phyloP scores from a whole-genome alignment of 2,329 filamentous ascomycete genomes.

The Furcasterigmium sp. region DNA sequence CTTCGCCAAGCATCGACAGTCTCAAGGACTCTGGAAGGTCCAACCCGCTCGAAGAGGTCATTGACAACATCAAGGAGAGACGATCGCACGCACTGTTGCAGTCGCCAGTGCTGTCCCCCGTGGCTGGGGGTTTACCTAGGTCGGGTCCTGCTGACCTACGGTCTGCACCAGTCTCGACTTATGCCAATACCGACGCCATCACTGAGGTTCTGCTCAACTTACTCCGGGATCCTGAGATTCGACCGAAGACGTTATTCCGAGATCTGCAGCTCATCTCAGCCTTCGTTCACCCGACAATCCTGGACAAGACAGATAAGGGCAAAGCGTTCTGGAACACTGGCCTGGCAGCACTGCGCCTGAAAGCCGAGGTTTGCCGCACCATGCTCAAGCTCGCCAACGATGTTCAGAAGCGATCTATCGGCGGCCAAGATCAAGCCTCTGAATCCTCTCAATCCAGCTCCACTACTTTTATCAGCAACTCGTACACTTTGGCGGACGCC shows the following conservation, averaged over 20 bases:
- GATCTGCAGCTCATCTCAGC: constrained; percentile 72
- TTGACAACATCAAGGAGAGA: constrained; percentile 65
- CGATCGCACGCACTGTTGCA: constrained; percentile 51
- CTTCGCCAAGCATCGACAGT: constrained; percentile 18
- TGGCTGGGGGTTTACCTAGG: constrained; percentile 21
- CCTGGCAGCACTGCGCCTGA: constrained; percentile 80
- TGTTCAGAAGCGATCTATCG: constrained; percentile 37
- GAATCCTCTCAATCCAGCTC: constrained; percentile 24
- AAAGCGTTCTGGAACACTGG: constrained; percentile 91
- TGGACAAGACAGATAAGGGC: constrained; percentile 58
- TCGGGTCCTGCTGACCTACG: neutral
- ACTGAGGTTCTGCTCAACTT: constrained; percentile 62
- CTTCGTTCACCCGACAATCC: constrained; percentile 54
- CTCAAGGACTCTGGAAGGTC: constrained; percentile 23
- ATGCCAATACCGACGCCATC: constrained; percentile 57
- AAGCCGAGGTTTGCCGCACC: constrained; percentile 79
- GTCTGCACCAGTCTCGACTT: constrained; percentile 16
- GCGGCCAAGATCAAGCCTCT: constrained; percentile 11
- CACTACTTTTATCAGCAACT: constrained; percentile 46
- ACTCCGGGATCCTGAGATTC: constrained; percentile 61
- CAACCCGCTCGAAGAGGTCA: constrained; percentile 57
- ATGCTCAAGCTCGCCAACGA: constrained; percentile 61
- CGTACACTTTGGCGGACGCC: constrained; percentile 72
- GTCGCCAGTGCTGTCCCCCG: constrained; percentile 24
- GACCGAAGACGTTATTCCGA: constrained; percentile 76